Conservation (phyloP, 2,329 filamentous ascomycete species). For the Trichophyton verrucosum region DNA sequence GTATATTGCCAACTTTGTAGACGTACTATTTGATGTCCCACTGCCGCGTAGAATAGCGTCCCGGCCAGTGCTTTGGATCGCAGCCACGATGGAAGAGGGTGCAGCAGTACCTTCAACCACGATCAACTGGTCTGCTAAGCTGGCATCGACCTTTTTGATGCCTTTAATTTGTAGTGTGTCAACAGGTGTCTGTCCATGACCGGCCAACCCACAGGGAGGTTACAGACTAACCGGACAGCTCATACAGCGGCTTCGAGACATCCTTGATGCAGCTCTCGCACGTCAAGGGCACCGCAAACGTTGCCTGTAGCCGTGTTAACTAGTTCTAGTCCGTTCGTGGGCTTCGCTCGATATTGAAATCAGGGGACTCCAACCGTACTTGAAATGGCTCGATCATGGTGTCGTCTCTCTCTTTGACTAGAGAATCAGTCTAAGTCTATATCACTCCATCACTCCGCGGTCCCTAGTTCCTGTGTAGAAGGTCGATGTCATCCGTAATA, state of each 20-base stretch:
- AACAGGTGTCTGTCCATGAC: background rate
- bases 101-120: conserved; percentile 78
- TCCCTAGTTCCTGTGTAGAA: too few relatives aligned
- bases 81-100: conserved; percentile 75
- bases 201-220: background rate
- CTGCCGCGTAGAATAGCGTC: conserved; percentile 90
- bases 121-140: conserved; percentile 70
- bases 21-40: conserved; percentile 64
- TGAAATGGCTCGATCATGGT: conserved; percentile 37
- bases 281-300: conserved; percentile 87
- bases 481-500: too few relatives aligned
- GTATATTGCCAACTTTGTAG: too few relatives aligned
- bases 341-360: background rate
- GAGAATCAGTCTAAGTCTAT: background rate
- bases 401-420: background rate
- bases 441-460: background rate
- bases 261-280: conserved; percentile 82
- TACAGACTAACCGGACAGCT: conserved; percentile 48
- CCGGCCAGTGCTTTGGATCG: conserved; percentile 78
- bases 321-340: too few relatives aligned
- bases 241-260: conserved; percentile 65
- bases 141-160: conserved; percentile 70
- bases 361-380: conserved; percentile 17
- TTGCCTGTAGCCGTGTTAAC: conserved; percentile 48
- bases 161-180: conserved; percentile 39